These are phyloP conservation scores for Arxiozyma bovina DNA, from an alignment of 1,139 yeast genomes.

Conservation along the genomic window DNA sequence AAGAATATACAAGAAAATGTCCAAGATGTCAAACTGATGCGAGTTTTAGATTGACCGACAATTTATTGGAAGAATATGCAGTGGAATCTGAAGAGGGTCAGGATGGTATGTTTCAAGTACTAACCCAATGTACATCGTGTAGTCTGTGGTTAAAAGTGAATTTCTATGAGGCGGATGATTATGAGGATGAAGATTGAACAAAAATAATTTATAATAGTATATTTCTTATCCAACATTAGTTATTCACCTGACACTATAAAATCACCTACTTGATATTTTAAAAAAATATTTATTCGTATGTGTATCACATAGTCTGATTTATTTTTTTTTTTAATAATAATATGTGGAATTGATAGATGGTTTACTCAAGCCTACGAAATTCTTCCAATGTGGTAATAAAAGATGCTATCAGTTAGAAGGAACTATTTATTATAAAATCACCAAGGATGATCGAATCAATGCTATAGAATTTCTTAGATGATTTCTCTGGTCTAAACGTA, in stretches of 20 bases:
- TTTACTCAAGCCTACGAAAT: neutral
- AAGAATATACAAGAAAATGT: slow-evolving; percentile 42
- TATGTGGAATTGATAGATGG: neutral
- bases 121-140: slow-evolving; percentile 73
- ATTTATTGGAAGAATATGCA: slow-evolving; percentile 47
- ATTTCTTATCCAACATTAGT: too few species aligned
- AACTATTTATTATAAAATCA: too few species aligned
- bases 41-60: slow-evolving; percentile 53
- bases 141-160: slow-evolving; percentile 75
- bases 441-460: neutral
- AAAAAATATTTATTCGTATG: too few species aligned
- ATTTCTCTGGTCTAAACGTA: too few species aligned
- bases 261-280: too few species aligned
- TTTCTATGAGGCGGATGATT: slow-evolving; percentile 36
- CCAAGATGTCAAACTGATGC: slow-evolving; percentile 57
- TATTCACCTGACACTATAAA: too few species aligned
- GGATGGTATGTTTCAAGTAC: slow-evolving; percentile 51
- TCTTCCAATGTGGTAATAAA: neutral
- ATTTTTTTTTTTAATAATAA: neutral
- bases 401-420: neutral
- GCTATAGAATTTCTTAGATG: neutral
- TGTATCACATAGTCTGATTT: too few species aligned
- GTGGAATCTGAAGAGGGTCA: slow-evolving; percentile 35
- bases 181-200: slow-evolving; percentile 7
- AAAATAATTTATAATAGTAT: neutral